Conservation (phyloP, 228 moss, liverwort and hornwort genomes). For the Sphagnum fallax region DNA sequence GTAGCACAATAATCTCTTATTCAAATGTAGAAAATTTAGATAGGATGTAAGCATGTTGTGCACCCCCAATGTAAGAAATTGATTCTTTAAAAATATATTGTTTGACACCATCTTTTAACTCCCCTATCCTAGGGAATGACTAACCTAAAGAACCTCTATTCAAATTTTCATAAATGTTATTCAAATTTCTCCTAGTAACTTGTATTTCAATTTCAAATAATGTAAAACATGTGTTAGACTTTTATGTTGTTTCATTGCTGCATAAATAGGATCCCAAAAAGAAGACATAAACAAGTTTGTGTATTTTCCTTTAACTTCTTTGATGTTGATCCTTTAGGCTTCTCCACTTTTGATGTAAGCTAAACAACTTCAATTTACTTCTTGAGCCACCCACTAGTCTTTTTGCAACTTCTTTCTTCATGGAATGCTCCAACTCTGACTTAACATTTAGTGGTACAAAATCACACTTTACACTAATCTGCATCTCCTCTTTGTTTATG, state of each 20-base stretch:
- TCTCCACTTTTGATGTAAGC: not conserved
- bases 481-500: not conserved
- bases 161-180: not conserved
- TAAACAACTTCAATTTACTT: not conserved
- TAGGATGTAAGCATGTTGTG: not conserved
- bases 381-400: not conserved
- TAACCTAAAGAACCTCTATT: not conserved
- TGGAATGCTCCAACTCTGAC: not conserved
- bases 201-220: not conserved
- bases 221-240: not conserved
- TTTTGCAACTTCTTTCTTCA: not conserved
- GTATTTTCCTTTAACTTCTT: not conserved
- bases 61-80: not conserved
- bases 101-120: not conserved
- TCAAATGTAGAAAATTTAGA: not conserved
- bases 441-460: not conserved
- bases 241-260: not conserved
- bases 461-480: not conserved
- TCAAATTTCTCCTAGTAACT: not conserved
- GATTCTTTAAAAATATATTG: not conserved
- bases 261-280: not conserved
- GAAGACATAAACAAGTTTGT: not conserved
- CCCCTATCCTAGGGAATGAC: not conserved
- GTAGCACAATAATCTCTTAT: not conserved
- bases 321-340: not conserved